Conservation (phyloP, 345 rosid genomes). For the Salix koriyanagi region DNA sequence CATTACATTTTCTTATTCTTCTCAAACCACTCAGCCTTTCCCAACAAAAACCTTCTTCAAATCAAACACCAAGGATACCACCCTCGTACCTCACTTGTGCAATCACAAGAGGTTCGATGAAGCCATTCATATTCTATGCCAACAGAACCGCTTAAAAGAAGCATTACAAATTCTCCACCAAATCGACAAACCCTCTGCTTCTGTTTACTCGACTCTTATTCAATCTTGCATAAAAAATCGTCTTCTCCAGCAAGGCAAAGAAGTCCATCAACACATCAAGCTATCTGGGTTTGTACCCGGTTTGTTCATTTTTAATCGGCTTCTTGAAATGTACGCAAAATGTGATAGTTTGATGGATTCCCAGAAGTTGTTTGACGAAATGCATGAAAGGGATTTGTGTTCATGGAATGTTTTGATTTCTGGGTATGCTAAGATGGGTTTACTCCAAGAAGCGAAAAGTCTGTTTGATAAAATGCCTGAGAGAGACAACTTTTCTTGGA, state of each 20-base stretch:
- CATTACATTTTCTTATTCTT: conserved; percentile 21
- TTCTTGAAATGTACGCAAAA: conserved; percentile 67
- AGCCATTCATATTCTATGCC: conserved; percentile 61
- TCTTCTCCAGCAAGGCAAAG: conserved; percentile 48
- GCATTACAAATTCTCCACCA: conserved; percentile 54
- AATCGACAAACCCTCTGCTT: conserved; percentile 49
- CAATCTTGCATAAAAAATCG: conserved; percentile 48
- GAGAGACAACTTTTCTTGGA: conserved; percentile 86
- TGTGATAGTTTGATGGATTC: conserved; percentile 53
- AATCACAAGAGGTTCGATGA: conserved; percentile 42
- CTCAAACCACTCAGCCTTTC: conserved; percentile 20
- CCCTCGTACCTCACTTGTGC: conserved; percentile 41
- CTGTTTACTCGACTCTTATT: conserved; percentile 59
- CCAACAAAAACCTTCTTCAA: conserved; percentile 40
- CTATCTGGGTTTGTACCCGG: conserved; percentile 64
- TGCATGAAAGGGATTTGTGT: conserved; percentile 62
- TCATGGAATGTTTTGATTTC: conserved; percentile 77
- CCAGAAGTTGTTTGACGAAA: conserved; percentile 52
- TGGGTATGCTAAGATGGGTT: conserved; percentile 52
- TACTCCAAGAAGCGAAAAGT: conserved; percentile 48
- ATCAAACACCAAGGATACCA: conserved; percentile 23
- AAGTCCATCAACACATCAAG: conserved; percentile 52
- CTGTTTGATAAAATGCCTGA: conserved; percentile 80
- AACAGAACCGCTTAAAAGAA: conserved; percentile 44
- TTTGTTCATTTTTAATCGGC: conserved; percentile 53